Conservation (phyloP, 495 filamentous ascomycete genomes). For the Aspergillus cavernicola region DNA sequence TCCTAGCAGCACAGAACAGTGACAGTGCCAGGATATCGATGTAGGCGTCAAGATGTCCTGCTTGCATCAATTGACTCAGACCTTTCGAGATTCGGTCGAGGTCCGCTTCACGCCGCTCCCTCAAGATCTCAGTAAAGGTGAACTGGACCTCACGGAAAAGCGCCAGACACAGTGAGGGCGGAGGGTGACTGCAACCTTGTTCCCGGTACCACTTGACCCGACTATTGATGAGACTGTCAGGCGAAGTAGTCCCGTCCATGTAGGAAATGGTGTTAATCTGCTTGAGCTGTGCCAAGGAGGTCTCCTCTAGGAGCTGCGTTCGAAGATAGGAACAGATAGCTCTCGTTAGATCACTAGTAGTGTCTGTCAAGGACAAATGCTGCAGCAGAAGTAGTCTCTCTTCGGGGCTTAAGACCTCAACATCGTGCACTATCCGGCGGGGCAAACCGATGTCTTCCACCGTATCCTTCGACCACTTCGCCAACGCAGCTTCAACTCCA, state of each 20-base stretch:
- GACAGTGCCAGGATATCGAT: constrained; percentile 51
- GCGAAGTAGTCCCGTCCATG: constrained; percentile 42
- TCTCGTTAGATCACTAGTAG: constrained; percentile 23
- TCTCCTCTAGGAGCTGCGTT: constrained; percentile 46
- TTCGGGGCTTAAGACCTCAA: constrained; percentile 49
- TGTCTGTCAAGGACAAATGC: constrained; percentile 42
- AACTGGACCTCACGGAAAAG: constrained; percentile 47
- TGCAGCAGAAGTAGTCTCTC: constrained; percentile 50
- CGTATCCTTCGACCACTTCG: constrained; percentile 34
- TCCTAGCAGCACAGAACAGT: constrained; percentile 54
- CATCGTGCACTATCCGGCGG: constrained; percentile 46
- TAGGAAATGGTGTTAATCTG: constrained; percentile 47
- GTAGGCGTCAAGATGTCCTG: constrained; percentile 41
- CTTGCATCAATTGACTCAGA: constrained; percentile 33
- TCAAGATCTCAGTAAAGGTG: constrained; percentile 37
- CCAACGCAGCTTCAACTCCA: constrained; percentile 45
- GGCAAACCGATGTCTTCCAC: constrained; percentile 37
- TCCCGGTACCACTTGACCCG: constrained; percentile 51
- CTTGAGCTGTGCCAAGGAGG: constrained; percentile 48
- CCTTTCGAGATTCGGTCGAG: constrained; percentile 39
- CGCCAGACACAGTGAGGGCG: constrained; percentile 30
- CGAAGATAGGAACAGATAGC: constrained; percentile 42
- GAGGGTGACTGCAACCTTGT: constrained; percentile 42
- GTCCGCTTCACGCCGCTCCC: constrained; percentile 35
- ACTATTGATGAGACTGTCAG: constrained; percentile 39